These are phyloP conservation scores for Imleria badia DNA, from an alignment of 768 basidiomycete genomes.

Conservation along the genomic window DNA sequence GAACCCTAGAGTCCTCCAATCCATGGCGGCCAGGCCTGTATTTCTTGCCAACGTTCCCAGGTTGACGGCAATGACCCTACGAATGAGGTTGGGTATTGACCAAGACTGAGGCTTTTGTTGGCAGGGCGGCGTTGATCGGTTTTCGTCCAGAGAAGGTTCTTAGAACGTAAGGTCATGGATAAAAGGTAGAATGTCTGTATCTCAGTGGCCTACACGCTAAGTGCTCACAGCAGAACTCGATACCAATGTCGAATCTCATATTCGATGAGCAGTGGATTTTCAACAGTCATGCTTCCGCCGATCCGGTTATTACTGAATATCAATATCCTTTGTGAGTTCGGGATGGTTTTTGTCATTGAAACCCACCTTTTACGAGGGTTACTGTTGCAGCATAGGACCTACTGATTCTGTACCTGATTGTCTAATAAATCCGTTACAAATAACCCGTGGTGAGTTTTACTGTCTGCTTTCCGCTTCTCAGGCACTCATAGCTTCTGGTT, in stretches of 20 bases:
- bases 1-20: not conserved
- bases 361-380: not conserved
- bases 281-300: not conserved
- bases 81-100: too few relatives aligned
- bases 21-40: not conserved
- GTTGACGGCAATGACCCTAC: not conserved
- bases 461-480: not conserved
- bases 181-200: constrained; percentile 8
- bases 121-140: not conserved
- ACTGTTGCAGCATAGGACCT: not conserved
- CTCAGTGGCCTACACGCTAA: not conserved
- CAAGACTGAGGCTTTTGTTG: not conserved
- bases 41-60: not conserved
- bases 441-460: not conserved
- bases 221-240: not conserved
- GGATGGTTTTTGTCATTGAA: not conserved
- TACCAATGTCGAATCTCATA: not conserved
- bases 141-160: not conserved
- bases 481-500: not conserved
- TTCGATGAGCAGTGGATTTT: not conserved
- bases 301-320: not conserved
- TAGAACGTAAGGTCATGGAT: not conserved
- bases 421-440: not conserved
- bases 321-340: not conserved
- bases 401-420: not conserved